Conservation (phyloP, 345 rosid genomes). For the Rhizophora apiculata region DNA sequence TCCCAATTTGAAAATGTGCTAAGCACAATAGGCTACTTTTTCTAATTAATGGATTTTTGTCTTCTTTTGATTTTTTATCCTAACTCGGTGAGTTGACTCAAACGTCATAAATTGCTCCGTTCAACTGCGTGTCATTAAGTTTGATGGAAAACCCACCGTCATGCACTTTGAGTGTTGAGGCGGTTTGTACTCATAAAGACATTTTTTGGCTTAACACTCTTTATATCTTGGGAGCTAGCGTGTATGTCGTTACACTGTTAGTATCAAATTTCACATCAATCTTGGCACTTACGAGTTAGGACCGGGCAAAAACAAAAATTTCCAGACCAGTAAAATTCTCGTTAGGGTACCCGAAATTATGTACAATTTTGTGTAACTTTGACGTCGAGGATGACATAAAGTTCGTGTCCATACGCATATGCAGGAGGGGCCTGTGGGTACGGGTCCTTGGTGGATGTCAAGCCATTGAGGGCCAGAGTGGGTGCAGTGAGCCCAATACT, state of each 20-base stretch:
- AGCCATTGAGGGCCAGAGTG: slow-evolving; percentile 76
- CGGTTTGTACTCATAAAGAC: too few species aligned
- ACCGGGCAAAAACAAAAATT: too few species aligned
- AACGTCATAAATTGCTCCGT: neutral
- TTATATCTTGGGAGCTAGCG: too few species aligned
- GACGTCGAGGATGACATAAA: too few species aligned
- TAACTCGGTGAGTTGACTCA: slow-evolving; percentile 8
- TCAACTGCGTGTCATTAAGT: neutral
- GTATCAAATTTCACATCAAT: too few species aligned
- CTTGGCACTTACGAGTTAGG: too few species aligned
- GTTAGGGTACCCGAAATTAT: too few species aligned
- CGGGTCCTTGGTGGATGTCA: slow-evolving; percentile 82
- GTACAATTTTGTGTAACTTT: too few species aligned
- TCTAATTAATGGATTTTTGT: neutral
- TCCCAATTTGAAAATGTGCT: neutral
- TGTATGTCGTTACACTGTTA: too few species aligned
- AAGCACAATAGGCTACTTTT: neutral
- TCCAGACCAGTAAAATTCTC: too few species aligned
- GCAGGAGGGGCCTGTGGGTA: slow-evolving; percentile 99
- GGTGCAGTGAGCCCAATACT: slow-evolving; percentile 87
- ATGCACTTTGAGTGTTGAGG: too few species aligned
- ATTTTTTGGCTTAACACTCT: too few species aligned
- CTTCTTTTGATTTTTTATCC: neutral
- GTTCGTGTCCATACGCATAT: neutral
- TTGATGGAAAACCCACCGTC: neutral